These are phyloP conservation scores for Macadamia tetraphylla DNA, from an alignment of 164 flowering plant species.

Conservation along the genomic window DNA sequence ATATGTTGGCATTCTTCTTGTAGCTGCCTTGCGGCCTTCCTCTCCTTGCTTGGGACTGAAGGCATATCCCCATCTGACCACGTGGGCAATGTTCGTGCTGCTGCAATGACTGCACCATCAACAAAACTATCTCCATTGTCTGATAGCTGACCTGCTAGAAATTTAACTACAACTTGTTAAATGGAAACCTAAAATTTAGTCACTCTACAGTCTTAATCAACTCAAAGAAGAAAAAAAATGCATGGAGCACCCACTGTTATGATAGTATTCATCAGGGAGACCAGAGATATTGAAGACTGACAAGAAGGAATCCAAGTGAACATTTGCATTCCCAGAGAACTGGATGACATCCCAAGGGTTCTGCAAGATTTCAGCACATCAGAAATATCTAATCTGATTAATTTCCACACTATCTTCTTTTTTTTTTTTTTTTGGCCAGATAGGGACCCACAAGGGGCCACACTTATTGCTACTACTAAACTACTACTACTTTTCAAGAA, in stretches of 20 bases:
- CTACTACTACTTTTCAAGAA: no score
- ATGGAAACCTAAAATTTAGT: background rate
- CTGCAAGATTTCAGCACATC: conserved; percentile 33
- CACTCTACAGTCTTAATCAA: background rate
- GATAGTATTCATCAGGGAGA: conserved; percentile 74
- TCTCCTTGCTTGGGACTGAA: conserved; percentile 67
- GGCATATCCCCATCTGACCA: conserved; percentile 95
- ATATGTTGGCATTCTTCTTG: conserved; percentile 82
- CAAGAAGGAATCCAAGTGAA: conserved; percentile 89
- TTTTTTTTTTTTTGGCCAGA: no score
- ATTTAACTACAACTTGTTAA: background rate
- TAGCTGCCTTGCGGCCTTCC: conserved; percentile 67
- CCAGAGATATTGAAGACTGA: conserved; percentile 89
- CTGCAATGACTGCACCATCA: conserved; percentile 93
- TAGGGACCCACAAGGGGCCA: no score
- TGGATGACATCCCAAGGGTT: conserved; percentile 88
- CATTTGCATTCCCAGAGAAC: conserved; percentile 62
- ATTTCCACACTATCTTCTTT: background rate
- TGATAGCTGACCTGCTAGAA: conserved; percentile 50
- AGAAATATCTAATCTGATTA: background rate
- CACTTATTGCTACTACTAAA: no score
- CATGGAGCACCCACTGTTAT: conserved; percentile 54
- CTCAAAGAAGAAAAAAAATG: conserved; percentile 6
- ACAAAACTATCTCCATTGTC: conserved; percentile 53
- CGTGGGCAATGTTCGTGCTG: conserved; percentile 86